Base-by-base conservation (phyloP, 2,329 filamentous ascomycete genomes). In the Cercospora sojina region DNA sequence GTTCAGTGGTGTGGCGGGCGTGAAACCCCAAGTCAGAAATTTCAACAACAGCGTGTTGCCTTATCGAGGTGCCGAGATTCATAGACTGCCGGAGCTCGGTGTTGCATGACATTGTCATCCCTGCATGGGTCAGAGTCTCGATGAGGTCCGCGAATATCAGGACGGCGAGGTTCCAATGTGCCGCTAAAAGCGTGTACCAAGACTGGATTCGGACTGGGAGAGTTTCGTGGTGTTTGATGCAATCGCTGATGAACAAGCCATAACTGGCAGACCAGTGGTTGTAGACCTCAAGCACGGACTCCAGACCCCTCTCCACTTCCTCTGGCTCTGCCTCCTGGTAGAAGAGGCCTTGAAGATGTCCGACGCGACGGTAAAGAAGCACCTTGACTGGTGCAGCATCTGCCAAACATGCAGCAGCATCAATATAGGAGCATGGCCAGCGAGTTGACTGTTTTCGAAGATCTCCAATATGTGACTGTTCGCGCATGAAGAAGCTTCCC, bases 331-430 rank as follows among this genome's bases (percentile, higher is more conserved):
- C 58, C 25, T 62, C 63, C 18, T 64, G 67, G 55, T 69, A 71
- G n/a, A 61, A 66, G 9, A 71, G 56, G 43, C 59, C 62, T 38
- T 71, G 69, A 20, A 69, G 49, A 23, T 67, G 65, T 12, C 63
- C 69, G 18, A 69, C 38, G 3, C 67, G 67, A 4, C 69, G 65
- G 53, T 65, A 71, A 1, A 71, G 61, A n/a, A 71, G 63, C 5
- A 71, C 67, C 32, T 71, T 71, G 13, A 71, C 67, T 16, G 67
- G 69, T 16, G 69, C 67, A n/a, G 67, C 69, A 58, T 71, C 69
- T 18, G 67, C 64, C 35, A 71, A 53, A 53, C 67, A 68, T 31
- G 64, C 61, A 55, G 69, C 69, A 41, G 69, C 69, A 49, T 71
- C 69, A 23, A 61, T 56, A 18, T 69, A 69, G 6, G 61, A 60